These are phyloP conservation scores for Taphrina populina DNA, from an alignment of 1,139 yeast genomes.

Conservation along the genomic window DNA sequence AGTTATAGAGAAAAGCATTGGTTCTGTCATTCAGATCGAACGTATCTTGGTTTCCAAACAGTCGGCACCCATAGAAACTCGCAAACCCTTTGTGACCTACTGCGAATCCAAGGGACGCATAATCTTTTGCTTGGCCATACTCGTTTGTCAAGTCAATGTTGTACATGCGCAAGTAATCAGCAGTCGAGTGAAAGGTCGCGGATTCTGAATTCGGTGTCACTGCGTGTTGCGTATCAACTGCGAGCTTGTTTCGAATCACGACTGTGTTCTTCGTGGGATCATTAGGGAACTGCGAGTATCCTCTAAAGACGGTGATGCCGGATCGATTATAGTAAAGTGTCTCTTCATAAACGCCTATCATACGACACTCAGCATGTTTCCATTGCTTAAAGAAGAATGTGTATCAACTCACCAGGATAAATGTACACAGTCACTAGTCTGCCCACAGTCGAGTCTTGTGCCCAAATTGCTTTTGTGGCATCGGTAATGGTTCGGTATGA, in stretches of 20 bases:
- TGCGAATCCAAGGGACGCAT: conserved; percentile 11
- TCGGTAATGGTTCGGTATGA: background rate
- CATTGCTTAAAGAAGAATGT: background rate
- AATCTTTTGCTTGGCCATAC: conserved; percentile 36
- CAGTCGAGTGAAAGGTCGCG: conserved; percentile 7
- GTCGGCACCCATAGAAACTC: conserved; percentile 3
- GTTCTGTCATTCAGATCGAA: background rate
- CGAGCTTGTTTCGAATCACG: conserved; percentile 1
- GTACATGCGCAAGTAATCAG: conserved; percentile 15
- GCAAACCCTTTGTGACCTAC: conserved; percentile 2
- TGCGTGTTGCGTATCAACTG: conserved; percentile 1
- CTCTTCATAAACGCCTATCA: conserved; percentile 9
- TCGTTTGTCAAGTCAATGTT: conserved; percentile 48
- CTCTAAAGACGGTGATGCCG: conserved; percentile 18
- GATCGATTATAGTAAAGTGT: conserved; percentile 6
- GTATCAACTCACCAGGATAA: background rate
- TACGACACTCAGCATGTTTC: too few relatives aligned
- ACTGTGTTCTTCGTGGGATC: conserved; percentile 3
- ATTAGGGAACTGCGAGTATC: conserved; percentile 5
- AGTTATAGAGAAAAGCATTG: conserved; percentile 8
- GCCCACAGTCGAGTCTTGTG: conserved; percentile 2
- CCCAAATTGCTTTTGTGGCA: conserved; percentile 5
- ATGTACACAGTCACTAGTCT: conserved; percentile 9
- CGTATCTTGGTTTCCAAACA: conserved; percentile 4
- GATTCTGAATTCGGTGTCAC: conserved; percentile 3